Evolutionary conservation across 1,284 basidiomycete species (phyloP).

Genomic region (Pseudozyma sp.): DNA sequence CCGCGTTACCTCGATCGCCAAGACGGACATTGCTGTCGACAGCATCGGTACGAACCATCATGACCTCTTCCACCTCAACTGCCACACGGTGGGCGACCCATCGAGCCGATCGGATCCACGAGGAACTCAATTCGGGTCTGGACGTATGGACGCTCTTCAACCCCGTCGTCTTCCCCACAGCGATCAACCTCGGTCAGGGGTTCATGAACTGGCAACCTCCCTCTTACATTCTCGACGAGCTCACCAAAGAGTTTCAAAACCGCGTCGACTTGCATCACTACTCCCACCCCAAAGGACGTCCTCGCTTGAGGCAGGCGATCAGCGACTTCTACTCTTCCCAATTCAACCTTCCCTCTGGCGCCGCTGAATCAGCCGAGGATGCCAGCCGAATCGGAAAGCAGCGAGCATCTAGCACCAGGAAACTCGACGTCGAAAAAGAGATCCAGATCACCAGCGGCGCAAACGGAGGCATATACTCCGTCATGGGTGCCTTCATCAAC

Average conservation of each 20-base stretch:
- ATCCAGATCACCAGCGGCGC: slow-evolving; percentile 95
- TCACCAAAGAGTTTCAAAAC: slow-evolving; percentile 35
- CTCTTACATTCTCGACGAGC: slow-evolving; percentile 50
- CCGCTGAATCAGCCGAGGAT: slow-evolving; percentile 44
- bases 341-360: slow-evolving; percentile 48
- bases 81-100: slow-evolving; percentile 49
- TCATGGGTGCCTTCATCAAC: slow-evolving; percentile 56
- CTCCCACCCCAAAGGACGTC: slow-evolving; percentile 63
- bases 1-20: neutral
- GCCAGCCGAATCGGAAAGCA: slow-evolving; percentile 30
- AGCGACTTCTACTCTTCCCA: slow-evolving; percentile 45
- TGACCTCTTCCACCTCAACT: slow-evolving; percentile 18
- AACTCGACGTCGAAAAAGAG: slow-evolving; percentile 85
- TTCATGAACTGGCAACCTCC: slow-evolving; percentile 68
- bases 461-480: slow-evolving; percentile 71
- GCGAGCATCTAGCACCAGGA: slow-evolving; percentile 71
- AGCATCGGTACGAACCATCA: slow-evolving; percentile 17
- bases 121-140: slow-evolving; percentile 54
- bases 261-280: slow-evolving; percentile 67
- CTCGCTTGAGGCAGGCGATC: slow-evolving; percentile 59
- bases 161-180: slow-evolving; percentile 61
- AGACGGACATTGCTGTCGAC: neutral
- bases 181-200: slow-evolving; percentile 67
- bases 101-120: slow-evolving; percentile 46
- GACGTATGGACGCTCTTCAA: slow-evolving; percentile 68